Evolutionary conservation across 2,329 filamentous ascomycete species (phyloP).

Genomic region (Ceratocystis eucalypticola): DNA sequence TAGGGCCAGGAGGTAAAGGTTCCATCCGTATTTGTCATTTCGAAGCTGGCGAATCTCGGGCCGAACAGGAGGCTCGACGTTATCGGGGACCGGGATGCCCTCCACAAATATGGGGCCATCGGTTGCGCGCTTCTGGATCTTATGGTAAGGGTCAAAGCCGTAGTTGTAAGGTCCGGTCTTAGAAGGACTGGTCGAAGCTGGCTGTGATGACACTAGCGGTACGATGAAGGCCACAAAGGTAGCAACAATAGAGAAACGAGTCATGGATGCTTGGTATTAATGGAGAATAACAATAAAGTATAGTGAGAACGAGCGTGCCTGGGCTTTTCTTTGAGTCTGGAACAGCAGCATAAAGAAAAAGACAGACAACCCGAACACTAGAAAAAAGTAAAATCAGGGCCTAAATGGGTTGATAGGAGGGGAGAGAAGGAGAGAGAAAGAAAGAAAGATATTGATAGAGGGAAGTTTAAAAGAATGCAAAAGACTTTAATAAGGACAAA

Average conservation of each 20-base stretch:
- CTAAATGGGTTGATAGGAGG: neutral
- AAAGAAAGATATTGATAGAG: neutral
- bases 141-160: slow-evolving; percentile 13
- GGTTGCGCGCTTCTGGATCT: slow-evolving; percentile 5
- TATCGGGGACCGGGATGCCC: slow-evolving; percentile 22
- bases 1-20: slow-evolving; percentile 62
- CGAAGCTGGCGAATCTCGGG: slow-evolving; percentile 56
- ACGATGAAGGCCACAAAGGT: slow-evolving; percentile 5
- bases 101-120: slow-evolving; percentile 11
- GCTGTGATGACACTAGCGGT: slow-evolving; percentile 12
- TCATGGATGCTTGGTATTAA: slow-evolving; percentile 9
- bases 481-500: neutral
- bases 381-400: neutral
- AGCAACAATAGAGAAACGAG: slow-evolving; percentile 12
- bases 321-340: slow-evolving; percentile 2
- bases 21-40: slow-evolving; percentile 53
- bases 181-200: slow-evolving; percentile 12
- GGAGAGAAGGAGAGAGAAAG: neutral
- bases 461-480: neutral
- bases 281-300: slow-evolving; percentile 8
- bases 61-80: slow-evolving; percentile 36
- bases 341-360: neutral
- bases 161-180: slow-evolving; percentile 18
- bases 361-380: slow-evolving; percentile 8
- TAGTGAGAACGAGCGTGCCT: neutral